These are phyloP conservation scores for Hypoxylon sp. DNA, from an alignment of 2,329 filamentous ascomycete species.

Conservation along the genomic window DNA sequence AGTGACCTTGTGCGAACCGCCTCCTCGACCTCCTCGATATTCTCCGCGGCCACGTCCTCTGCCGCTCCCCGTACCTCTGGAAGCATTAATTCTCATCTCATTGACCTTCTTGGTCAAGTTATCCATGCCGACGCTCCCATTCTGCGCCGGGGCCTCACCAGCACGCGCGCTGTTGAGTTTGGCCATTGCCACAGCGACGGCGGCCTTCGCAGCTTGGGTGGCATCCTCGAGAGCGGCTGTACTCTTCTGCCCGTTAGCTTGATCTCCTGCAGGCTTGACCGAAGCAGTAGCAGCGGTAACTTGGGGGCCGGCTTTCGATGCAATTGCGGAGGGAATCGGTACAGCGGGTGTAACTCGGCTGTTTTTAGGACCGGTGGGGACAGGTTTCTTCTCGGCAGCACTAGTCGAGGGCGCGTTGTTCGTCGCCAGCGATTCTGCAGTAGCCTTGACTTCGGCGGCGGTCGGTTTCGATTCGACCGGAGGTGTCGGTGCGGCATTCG, in stretches of 20 bases:
- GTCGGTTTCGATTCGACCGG: constrained; percentile 79
- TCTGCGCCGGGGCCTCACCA: constrained; percentile 53
- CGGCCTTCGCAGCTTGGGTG: constrained; percentile 80
- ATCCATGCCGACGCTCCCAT: constrained; percentile 69
- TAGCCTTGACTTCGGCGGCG: constrained; percentile 66
- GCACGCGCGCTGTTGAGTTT: constrained; percentile 67
- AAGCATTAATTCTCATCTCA: constrained; percentile 79
- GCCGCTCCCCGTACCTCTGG: constrained; percentile 61
- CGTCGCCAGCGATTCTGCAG: constrained; percentile 66
- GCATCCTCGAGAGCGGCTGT: constrained; percentile 72
- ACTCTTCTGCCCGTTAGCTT: constrained; percentile 55
- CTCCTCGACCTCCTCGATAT: constrained; percentile 63
- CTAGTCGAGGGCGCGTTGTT: constrained; percentile 56
- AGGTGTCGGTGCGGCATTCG: constrained; percentile 69
- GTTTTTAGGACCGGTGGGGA: constrained; percentile 65
- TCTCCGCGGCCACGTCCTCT: constrained; percentile 64
- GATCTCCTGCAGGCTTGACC: constrained; percentile 58
- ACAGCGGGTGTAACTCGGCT: constrained; percentile 75
- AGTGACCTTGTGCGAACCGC: constrained; percentile 77
- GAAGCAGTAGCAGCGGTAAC: constrained; percentile 50
- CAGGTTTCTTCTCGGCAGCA: constrained; percentile 56
- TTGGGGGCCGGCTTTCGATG: constrained; percentile 51
- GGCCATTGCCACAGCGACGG: constrained; percentile 85
- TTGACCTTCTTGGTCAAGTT: constrained; percentile 82
- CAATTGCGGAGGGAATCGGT: constrained; percentile 69